Evolutionary conservation across 2,329 filamentous ascomycete genomes (phyloP).

Genomic region (Escovopsis sp.): DNA sequence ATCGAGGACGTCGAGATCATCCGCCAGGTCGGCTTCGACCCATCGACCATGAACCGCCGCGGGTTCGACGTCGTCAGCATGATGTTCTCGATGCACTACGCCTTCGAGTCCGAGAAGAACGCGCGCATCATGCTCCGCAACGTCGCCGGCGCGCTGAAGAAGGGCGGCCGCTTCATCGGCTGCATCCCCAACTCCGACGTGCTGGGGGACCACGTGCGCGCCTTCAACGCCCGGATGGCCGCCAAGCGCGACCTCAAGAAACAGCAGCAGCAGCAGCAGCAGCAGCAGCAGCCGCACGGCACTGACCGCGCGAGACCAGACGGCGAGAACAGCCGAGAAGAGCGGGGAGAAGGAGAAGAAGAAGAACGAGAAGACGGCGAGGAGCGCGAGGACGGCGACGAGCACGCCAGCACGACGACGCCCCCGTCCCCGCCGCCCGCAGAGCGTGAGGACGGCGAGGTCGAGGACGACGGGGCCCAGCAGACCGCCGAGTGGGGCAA

Average conservation of each 20-base stretch:
- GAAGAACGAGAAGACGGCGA: no score
- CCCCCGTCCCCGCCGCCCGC: slow-evolving; percentile 13
- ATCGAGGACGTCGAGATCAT: slow-evolving; percentile 73
- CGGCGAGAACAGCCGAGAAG: no score
- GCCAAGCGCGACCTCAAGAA: slow-evolving; percentile 22
- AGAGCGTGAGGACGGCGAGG: slow-evolving; percentile 27
- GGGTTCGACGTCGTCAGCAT: slow-evolving; percentile 95
- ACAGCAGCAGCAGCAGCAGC: no score
- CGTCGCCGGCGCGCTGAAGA: slow-evolving; percentile 78
- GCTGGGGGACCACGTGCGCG: slow-evolving; percentile 62
- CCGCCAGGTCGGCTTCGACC: slow-evolving; percentile 74
- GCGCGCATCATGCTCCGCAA: slow-evolving; percentile 87
- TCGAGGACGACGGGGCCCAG: slow-evolving; percentile 48
- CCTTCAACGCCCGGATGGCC: slow-evolving; percentile 47
- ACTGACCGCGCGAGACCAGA: slow-evolving; percentile 15
- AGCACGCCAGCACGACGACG: slow-evolving; percentile 5
- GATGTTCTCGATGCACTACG: slow-evolving; percentile 99
- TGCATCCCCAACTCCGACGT: slow-evolving; percentile 96
- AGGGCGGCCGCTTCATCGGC: slow-evolving; percentile 86
- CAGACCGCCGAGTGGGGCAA: slow-evolving; percentile 78
- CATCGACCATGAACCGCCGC: slow-evolving; percentile 54
- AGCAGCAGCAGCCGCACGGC: no score
- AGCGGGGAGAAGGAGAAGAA: neutral
- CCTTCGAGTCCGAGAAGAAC: slow-evolving; percentile 84
- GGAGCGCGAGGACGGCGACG: no score